Evolutionary conservation across 192 early-diverging fungal species (phyloP), one percentile per base, ranked within the genome.

Genomic region (Backusella morwellensis): DNA sequence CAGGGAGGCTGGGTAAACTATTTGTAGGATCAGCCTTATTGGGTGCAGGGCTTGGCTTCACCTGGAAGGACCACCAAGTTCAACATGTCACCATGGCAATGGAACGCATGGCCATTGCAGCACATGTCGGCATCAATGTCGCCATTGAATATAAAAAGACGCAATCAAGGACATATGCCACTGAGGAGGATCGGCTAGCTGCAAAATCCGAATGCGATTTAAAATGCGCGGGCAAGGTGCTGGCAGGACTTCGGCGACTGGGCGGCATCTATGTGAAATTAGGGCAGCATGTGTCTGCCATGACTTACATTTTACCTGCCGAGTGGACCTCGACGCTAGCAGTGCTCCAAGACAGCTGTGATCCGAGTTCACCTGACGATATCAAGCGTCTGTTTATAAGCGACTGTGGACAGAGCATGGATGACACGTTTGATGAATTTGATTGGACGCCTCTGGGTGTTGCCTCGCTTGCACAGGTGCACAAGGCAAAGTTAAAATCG

Each of bases 391-490:
- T 96, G 2, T 90, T 98, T 77, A 69, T 85, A 12, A 77, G 72
- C 0, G 97, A 98, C 81, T 78, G 93, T 34, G 93, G 93, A 14
- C 29, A 81, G 73, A 76, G 86, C 11, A 86, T 97, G 3, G 83
- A 85, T 0, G 88, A 94, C 9, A 69, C 93, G 36, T 97, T 97
- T 81, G 79, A 84, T 0, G 79, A 84, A n/a, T 97, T 98, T 81
- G 95, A 97, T 71, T 85, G 88, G 63, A 74, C 83, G 5, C 97
- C 97, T 0, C 85, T 98, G 19, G 97, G 96, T 3, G 93, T 96
- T 0, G 97, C 96, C 3, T 97, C 95, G 6, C 85, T 98, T 35
- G 97, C 97, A 21, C 96, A 97, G 68, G 97, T 98, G 3, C 96
- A 98, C 72, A 84, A 86, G 15, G 97, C 95, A 0, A 87, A 80